Evolutionary conservation across 805 yeast species (phyloP).

Genomic region (Sungouiella blattae): DNA sequence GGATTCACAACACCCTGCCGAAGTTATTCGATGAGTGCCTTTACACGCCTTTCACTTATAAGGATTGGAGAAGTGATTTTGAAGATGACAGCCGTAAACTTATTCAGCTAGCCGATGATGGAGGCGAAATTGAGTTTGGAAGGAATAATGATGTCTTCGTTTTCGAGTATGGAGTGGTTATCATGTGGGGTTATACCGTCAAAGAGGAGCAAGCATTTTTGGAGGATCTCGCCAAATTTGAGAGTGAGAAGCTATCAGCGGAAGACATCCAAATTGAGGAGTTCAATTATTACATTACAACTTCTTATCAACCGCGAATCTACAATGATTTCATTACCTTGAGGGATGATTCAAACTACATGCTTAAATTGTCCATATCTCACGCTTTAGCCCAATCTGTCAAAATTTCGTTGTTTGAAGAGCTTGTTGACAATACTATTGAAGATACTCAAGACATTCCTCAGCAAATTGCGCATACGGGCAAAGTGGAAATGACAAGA

Average conservation of each 20-base stretch:
- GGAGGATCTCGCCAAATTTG: conserved; percentile 84
- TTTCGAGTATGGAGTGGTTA: conserved; percentile 96
- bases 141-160: conserved; percentile 78
- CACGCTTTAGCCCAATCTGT: conserved; percentile 96
- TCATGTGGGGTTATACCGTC: conserved; percentile 90
- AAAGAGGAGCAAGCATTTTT: conserved; percentile 81
- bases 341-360: conserved; percentile 83
- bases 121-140: conserved; percentile 90
- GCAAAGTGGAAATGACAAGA: conserved; percentile 91
- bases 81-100: conserved; percentile 41
- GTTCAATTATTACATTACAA: conserved; percentile 90
- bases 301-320: conserved; percentile 90
- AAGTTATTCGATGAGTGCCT: conserved; percentile 91
- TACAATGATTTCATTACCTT: conserved; percentile 94
- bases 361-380: conserved; percentile 88
- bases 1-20: conserved; percentile 74
- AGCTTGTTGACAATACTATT: conserved; percentile 92
- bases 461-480: conserved; percentile 89
- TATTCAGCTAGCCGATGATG: conserved; percentile 84
- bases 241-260: conserved; percentile 82
- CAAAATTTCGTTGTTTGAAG: conserved; percentile 92
- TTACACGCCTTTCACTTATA: conserved; percentile 84
- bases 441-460: conserved; percentile 98
- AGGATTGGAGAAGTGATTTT: conserved; percentile 61
- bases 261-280: conserved; percentile 95